Base-by-base conservation (phyloP, 805 yeast genomes). In the Tetrapisispora namnaoensis region DNA sequence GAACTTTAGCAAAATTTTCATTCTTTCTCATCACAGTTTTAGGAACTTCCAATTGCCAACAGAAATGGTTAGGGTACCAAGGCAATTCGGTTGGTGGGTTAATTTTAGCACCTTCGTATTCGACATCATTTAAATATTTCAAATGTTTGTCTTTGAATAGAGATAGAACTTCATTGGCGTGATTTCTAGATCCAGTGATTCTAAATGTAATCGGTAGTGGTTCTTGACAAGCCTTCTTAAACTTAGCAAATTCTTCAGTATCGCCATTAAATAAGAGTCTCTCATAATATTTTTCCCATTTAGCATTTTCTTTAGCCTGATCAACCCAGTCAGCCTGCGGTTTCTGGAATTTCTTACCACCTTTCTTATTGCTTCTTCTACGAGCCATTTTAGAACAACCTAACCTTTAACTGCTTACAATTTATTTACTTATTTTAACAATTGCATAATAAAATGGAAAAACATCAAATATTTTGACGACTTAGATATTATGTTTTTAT, bases 21-120 rank as follows among this genome's bases (percentile, higher is more conserved):
- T 87, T 84, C 66, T 89, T 89, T 60, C 96, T 82, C 58, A 93
- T 83, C 16, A 86, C 95, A 17, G 86, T 77, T 70, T 93, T 93
- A 53, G 96, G 87, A 46, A 90, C 88, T 61, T 88, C 90, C 48
- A 91, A 74, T 72, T 90, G 97, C 91, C 95, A 93, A 16, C 91
- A 98, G 50, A 89, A 73, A 41, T 81, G 74, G 57, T 85, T 76
- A 40, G 98, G 98, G 64, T 90, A 93, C 80, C 91, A 93, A 18
- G 82, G 77, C 57, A 93, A 71, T 51, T 85, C 79, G 52, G 72
- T 72, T 46, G 99, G 99, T 6, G 83, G 78, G 62, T 77, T 77
- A 43, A 89, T 70, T 44, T 72, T 71, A 57, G 79, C 79, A 45
- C 87, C 90, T 60, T 87, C 93, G 45, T 78, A 82, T 53, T 75